These are phyloP conservation scores for Dictyostelium firmibasis DNA, from an alignment of 78 protist species.

Conservation along the genomic window DNA sequence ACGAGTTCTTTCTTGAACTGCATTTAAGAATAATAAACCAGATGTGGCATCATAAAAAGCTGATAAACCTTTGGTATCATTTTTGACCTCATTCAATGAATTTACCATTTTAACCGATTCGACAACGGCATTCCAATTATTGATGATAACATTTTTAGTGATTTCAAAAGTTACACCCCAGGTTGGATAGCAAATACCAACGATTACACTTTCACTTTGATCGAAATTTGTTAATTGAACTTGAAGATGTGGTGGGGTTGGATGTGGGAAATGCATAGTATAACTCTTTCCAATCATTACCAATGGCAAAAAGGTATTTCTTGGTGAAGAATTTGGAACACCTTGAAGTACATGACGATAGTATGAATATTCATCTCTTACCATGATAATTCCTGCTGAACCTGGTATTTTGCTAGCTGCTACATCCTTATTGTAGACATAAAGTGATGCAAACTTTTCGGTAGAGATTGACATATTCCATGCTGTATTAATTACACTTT, in stretches of 20 bases:
- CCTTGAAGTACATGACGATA: slow-evolving; percentile 21
- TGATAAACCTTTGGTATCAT: slow-evolving; percentile 23
- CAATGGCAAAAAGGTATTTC: slow-evolving; percentile 54
- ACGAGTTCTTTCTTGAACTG: slow-evolving; percentile 17
- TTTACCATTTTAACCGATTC: not conserved
- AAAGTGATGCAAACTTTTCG: slow-evolving; percentile 21
- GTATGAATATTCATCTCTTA: slow-evolving; percentile 29
- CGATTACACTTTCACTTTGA: slow-evolving; percentile 18
- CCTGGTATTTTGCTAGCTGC: not conserved
- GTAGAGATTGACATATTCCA: slow-evolving; percentile 27
- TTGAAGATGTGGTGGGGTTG: slow-evolving; percentile 49
- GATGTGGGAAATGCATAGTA: slow-evolving; percentile 61
- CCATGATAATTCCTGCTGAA: slow-evolving; percentile 36
- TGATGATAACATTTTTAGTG: not conserved
- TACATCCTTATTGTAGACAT: slow-evolving; percentile 19
- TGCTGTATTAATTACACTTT: not conserved
- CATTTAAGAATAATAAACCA: slow-evolving; percentile 29
- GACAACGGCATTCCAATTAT: not conserved
- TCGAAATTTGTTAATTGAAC: slow-evolving; percentile 68
- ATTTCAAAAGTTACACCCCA: slow-evolving; percentile 52
- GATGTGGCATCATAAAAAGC: slow-evolving; percentile 25
- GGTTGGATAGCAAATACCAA: slow-evolving; percentile 72
- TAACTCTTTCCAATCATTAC: slow-evolving; percentile 46
- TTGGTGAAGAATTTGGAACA: slow-evolving; percentile 54
- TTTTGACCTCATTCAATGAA: slow-evolving; percentile 7